Base-by-base conservation (phyloP, 225 moss, liverwort and hornwort species). In the Takakia lepidozioides region DNA sequence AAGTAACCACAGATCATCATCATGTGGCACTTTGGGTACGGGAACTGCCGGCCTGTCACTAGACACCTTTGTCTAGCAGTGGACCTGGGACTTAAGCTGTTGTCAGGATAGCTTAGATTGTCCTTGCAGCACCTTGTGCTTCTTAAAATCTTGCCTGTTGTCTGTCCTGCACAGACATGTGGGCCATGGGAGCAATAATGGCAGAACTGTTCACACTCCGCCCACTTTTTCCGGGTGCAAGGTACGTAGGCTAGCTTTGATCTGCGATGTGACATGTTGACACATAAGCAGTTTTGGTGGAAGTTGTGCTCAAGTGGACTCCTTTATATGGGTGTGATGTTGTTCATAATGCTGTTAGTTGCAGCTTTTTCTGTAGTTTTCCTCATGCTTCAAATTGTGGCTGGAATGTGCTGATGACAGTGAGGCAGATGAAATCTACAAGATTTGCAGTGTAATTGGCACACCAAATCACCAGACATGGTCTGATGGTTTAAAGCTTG, bases 141-240 rank as follows among this genome's bases (percentile, higher is more conserved):
- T n/a, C n/a, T n/a, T n/a, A n/a, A n/a, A n/a, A n/a, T n/a, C 3
- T 37, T 17, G 26, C 36, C 3, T 10, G 10, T 20, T 29, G 29
- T 45, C 18, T 40, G 11, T 41, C 26, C 35, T 25, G 48, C 7
- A 10, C 72, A 88, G 88, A 87, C 49, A 69, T 88, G 48, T 89
- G 89, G 89, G 89, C 89, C 1, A 76, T 89, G 82, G 89, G 89
- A 72, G 89, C 85, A 50, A 89, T 89, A 48, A 89, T 89, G 85
- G 89, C 89, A n/a, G 89, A 89, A 58, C 68, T 89, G 10, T 89
- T 89, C 55, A 89, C 85, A n/a, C 61, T 85, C 44, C 82, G 82
- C 36, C 89, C 89, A 34, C 76, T 89, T 30, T 89, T 89, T 54
- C 89, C 89, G 36, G 89, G 89, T 65, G 66, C 82, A 65, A 89